A percentile compares a stretch with the other conserved stretches of the same genome.
These are phyloP conservation scores for Malus hybrid DNA, from an alignment of 331 rosid genomes.

Conservation along the genomic window DNA sequence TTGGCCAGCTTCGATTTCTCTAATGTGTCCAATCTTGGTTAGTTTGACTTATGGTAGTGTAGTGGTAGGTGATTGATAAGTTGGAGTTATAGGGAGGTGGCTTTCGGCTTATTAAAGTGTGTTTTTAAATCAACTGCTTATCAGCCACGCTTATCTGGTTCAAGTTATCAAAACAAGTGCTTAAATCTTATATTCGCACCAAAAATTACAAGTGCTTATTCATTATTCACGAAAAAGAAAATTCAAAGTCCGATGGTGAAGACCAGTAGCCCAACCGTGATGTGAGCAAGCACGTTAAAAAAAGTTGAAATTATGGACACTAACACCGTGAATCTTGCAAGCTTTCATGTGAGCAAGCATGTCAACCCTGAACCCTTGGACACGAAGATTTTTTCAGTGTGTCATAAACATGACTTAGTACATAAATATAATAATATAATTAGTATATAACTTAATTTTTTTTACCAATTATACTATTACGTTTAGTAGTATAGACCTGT, in stretches of 20 bases:
- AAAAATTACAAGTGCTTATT: not conserved
- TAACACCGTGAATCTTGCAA: not conserved
- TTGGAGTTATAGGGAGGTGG: not conserved
- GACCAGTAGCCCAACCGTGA: not conserved
- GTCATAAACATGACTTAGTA: too few species aligned
- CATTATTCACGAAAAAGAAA: not conserved
- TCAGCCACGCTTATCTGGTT: not conserved
- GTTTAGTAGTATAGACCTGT: too few species aligned
- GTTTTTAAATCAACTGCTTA: not conserved
- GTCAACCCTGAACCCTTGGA: not conserved
- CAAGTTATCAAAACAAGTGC: not conserved
- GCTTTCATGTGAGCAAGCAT: not conserved
- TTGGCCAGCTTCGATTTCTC: conserved; percentile 4
- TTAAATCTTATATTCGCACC: not conserved
- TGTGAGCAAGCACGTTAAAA: not conserved
- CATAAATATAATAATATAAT: too few species aligned
- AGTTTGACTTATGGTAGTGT: not conserved
- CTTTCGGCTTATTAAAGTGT: not conserved
- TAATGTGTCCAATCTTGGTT: too few species aligned
- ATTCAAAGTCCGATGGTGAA: not conserved
- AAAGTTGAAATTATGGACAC: not conserved
- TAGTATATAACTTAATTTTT: too few species aligned
- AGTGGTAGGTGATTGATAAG: not conserved
- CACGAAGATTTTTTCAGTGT: too few species aligned
- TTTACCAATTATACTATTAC: too few species aligned